Base-by-base conservation (phyloP, 2,329 filamentous ascomycete genomes). In the Fusarium sp. region DNA sequence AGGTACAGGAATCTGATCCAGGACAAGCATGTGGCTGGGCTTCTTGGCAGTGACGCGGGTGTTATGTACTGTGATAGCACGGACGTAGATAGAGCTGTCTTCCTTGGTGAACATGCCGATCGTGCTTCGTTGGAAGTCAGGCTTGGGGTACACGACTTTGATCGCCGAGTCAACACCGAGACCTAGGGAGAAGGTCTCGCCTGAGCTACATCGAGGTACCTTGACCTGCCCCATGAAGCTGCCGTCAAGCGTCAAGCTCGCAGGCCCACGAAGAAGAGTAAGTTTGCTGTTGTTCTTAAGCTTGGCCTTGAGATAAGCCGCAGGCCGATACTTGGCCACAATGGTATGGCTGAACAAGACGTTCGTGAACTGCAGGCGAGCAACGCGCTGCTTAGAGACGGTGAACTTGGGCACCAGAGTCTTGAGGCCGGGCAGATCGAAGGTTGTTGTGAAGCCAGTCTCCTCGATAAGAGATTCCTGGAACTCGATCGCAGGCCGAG, bases 1-100 rank as follows among this genome's bases (percentile, higher is more conserved):
- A 22, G 83, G 87, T n/a, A 89, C 79, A 5, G 87, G 88, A 3
- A 89, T 79, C 75, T 90, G 87, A 64, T 90, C 88, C 4, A 87
- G 73, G 26, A 90, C 83, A 2, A 84, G 77, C 3, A 90, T 40
- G 2, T 80, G 80, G 15, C 85, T 79, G 0, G 81, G 72, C 64
- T 79, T 79, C 17, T 74, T 75, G 8, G 70, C 62, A 17, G 70
- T 61, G 7, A 78, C 78, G 11, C 81, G 79, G 3, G 84, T 86
- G 72, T 89, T 89, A 26, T 81, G 79, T 13, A 89, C 73, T 5
- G 79, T 83, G 28, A 87, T 71, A 28, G 75, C 76, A 4, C 86
- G 85, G 2, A 74, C 80, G 71, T 85, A 89, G 3, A 83, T 75
- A 24, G 80, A 81, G 64, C 78, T 83, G 62, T 85, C 79, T 70